Evolutionary conservation across 441 rosid species (phyloP), one percentile per base, ranked within the genome.

Genomic region (Gossypium gossypioides): DNA sequence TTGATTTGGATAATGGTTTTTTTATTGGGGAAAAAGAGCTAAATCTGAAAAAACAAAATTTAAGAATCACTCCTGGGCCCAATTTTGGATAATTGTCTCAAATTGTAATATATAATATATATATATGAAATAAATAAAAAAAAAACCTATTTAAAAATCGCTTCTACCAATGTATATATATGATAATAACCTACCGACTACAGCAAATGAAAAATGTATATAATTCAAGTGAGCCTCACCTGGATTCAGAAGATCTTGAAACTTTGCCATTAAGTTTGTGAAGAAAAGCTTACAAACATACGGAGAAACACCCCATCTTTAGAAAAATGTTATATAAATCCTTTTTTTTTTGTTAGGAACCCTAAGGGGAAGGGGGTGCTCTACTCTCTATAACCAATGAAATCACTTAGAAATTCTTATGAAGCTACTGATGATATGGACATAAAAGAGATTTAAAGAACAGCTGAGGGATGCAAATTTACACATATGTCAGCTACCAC

Each of bases 401-500:
- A 56, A 22, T 51, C 55, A 16, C 19, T 51, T 15, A 29, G 34
- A 2, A 3, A 21, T 57, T 24, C 37, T 32, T 32, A 32, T 5
- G 37, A 57, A 12, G 19, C 55, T 21, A 19, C 24, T 44, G 27
- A 29, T 21, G 32, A 65, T 75, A 74, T 75, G 59, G 56, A 79
- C 65, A 65, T 62, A 2, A 19, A 64, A 48, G 22, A 52, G 0
- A 32, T 32, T 32, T 5, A 56, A 22, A 21, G 60, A 56, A 21
- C 29, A 57, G 44, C 46, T 37, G 24, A 15, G 21, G 15, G 59
- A 29, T 37, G 55, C 52, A 44, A 32, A 29, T 16, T 24, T 58
- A 22, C 59, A 56, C 12, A 24, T 16, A 13, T 12, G 48, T 18
- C 66, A 24, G 72, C 73, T 72, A 85, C 72, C 81, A 77, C 68